A percentile compares a stretch with the other conserved stretches of the same genome.
Evolutionary conservation across 2,329 filamentous ascomycete genomes (phyloP).

Genomic region (Pseudocercospora eumusae): DNA sequence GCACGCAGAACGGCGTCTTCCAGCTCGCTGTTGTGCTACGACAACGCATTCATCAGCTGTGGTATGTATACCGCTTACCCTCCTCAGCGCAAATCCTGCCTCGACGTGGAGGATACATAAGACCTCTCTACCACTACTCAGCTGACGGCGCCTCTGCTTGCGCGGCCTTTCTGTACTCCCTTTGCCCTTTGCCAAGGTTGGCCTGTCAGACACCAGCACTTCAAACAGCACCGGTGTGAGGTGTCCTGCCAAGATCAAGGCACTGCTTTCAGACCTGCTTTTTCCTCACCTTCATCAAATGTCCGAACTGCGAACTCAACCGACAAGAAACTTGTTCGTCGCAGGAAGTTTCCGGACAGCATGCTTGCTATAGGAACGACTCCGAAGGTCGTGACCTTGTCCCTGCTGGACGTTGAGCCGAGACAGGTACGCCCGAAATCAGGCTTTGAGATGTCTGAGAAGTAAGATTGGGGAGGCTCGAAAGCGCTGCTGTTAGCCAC

Average conservation of each 20-base stretch:
- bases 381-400: not conserved
- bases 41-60: not conserved
- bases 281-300: not conserved
- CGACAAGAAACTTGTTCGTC: not conserved
- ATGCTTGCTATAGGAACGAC: constrained; percentile 1
- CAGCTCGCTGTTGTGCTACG: not conserved
- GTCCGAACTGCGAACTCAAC: constrained; percentile 8
- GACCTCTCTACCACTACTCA: constrained; percentile 1
- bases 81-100: not conserved
- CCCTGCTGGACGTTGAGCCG: not conserved
- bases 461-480: not conserved
- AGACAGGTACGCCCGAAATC: not conserved
- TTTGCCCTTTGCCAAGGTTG: not conserved
- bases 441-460: not conserved
- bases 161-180: not conserved
- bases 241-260: not conserved
- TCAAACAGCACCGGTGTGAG: not conserved
- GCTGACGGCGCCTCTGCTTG: constrained; percentile 3
- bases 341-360: not conserved
- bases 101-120: not conserved
- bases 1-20: not conserved
- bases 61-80: not conserved
- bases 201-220: not conserved
- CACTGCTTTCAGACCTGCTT: not conserved
- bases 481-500: not conserved